These are phyloP conservation scores for Boehmeria nivea DNA, from an alignment of 306 rosid species.

Conservation along the genomic window DNA sequence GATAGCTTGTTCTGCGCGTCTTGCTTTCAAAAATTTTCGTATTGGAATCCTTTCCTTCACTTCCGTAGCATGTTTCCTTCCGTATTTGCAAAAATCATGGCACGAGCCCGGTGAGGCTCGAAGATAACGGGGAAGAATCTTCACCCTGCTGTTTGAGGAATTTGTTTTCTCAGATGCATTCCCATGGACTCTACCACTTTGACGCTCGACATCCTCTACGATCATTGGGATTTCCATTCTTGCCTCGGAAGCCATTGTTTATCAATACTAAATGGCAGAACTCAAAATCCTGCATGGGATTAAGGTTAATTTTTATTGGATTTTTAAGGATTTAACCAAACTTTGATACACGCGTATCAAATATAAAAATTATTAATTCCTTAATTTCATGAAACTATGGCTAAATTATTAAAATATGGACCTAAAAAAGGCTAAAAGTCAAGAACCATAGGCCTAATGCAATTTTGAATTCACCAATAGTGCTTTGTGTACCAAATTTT, in stretches of 20 bases:
- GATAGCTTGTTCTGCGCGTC: conserved; percentile 11
- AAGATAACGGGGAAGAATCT: conserved; percentile 61
- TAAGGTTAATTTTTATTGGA: conserved; percentile 13
- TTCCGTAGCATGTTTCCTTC: conserved; percentile 37
- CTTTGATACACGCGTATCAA: no score
- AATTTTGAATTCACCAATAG: not conserved
- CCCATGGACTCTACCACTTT: conserved; percentile 17
- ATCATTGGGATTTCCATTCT: conserved; percentile 28
- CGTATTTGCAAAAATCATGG: conserved; percentile 79
- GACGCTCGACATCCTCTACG: conserved; percentile 20
- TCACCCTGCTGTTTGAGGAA: conserved; percentile 14
- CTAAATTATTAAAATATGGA: no score
- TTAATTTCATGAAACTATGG: no score
- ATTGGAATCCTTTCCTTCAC: conserved; percentile 34
- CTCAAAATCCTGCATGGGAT: conserved; percentile 38
- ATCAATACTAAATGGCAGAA: conserved; percentile 20
- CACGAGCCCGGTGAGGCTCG: conserved; percentile 48
- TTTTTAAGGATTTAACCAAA: no score
- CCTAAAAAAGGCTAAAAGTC: no score
- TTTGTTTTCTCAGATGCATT: conserved; percentile 16
- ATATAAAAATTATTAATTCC: no score
- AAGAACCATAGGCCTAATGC: not conserved
- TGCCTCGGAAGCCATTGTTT: conserved; percentile 33
- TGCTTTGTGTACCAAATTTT: not conserved
- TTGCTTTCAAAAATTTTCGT: conserved; percentile 19